These are phyloP conservation scores for Cladosporium phlei DNA, from an alignment of 2,329 filamentous ascomycete species.

Conservation along the genomic window DNA sequence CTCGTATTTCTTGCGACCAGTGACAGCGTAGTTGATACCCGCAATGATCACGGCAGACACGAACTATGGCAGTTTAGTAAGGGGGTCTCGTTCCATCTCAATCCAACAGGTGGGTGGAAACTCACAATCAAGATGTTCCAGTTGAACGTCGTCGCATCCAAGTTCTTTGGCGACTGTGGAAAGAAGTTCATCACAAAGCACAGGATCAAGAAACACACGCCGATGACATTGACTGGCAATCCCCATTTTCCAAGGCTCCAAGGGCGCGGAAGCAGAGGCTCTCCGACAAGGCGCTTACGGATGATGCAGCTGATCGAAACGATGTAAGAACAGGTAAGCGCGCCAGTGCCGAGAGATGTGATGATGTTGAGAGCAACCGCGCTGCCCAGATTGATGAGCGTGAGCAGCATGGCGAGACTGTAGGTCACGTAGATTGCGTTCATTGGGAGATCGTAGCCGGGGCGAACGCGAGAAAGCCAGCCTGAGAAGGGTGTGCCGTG, in stretches of 20 bases:
- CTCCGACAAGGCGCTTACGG: constrained; percentile 31
- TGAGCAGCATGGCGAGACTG: constrained; percentile 22
- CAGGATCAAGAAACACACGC: constrained; percentile 36
- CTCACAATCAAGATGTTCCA: constrained; percentile 32
- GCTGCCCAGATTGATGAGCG: constrained; percentile 26
- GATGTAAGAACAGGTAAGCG: constrained; percentile 39
- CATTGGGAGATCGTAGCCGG: constrained; percentile 29
- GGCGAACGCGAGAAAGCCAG: constrained; percentile 22
- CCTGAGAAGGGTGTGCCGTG: constrained; percentile 36
- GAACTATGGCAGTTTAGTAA: background rate
- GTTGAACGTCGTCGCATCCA: constrained; percentile 39
- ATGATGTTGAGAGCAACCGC: constrained; percentile 34
- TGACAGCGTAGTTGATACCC: constrained; percentile 16
- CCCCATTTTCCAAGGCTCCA: constrained; percentile 39
- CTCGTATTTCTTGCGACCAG: constrained; percentile 18
- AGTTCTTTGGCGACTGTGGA: constrained; percentile 35
- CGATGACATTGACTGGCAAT: constrained; percentile 35
- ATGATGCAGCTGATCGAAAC: constrained; percentile 35
- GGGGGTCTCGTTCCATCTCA: no score
- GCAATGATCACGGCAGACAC: constrained; percentile 18
- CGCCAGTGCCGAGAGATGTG: constrained; percentile 36
- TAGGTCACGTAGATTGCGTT: constrained; percentile 25
- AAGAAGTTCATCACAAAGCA: constrained; percentile 35
- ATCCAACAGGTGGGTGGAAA: background rate
- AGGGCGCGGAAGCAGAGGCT: constrained; percentile 33